phyloP scores from a whole-genome alignment of 129 eudicot species.

The Arctium minus region DNA sequence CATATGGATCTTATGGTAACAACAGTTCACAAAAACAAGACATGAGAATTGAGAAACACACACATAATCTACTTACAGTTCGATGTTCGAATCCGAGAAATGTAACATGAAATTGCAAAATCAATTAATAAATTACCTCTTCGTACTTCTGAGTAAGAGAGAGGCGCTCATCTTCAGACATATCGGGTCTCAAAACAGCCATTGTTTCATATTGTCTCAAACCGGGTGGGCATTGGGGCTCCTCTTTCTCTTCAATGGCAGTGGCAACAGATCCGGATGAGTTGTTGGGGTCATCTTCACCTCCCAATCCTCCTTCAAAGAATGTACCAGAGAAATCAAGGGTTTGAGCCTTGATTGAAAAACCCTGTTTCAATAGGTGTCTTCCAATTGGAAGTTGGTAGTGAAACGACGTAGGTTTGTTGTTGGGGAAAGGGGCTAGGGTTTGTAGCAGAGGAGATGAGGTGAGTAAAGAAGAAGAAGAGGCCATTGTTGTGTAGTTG shows the following conservation, averaged over 20 bases:
- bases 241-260: constrained; percentile 73
- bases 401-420: constrained; percentile 15
- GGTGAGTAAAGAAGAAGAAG: constrained; percentile 18
- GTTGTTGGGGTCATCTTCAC: constrained; percentile 54
- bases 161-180: constrained; percentile 92
- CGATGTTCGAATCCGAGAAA: not conserved
- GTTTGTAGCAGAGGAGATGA: constrained; percentile 28
- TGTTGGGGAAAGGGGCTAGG: constrained; percentile 25
- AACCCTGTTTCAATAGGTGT: not conserved
- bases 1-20: not conserved
- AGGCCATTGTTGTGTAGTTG: constrained; percentile 14
- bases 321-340: constrained; percentile 71
- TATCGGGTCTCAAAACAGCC: constrained; percentile 82
- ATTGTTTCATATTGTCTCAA: constrained; percentile 78
- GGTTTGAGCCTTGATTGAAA: constrained; percentile 49
- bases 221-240: constrained; percentile 90
- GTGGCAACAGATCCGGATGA: constrained; percentile 38
- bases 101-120: not conserved
- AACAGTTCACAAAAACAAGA: not conserved
- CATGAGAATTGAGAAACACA: not conserved
- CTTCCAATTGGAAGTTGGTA: constrained; percentile 15
- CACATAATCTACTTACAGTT: not conserved
- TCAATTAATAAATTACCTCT: constrained; percentile 50
- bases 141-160: constrained; percentile 85
- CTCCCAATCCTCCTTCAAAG: constrained; percentile 73